A percentile compares a stretch with the other conserved stretches of the same genome.
These are phyloP conservation scores for Nothophaeocryptopus gaeumannii DNA, from an alignment of 2,329 filamentous ascomycete genomes.

Conservation along the genomic window DNA sequence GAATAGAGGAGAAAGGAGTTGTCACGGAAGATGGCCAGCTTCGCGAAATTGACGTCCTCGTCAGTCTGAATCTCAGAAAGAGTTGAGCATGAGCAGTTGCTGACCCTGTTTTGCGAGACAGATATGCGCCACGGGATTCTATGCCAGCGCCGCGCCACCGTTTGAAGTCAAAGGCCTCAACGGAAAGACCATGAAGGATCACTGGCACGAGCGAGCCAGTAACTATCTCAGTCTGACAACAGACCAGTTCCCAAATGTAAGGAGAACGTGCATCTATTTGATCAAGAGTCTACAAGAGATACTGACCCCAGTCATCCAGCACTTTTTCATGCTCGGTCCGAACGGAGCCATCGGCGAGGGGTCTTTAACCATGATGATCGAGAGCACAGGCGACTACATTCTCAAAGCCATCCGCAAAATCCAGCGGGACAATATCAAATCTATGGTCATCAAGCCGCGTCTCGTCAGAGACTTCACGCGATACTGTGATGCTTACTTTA, in stretches of 20 bases:
- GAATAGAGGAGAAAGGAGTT: slow-evolving; percentile 39
- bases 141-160: slow-evolving; percentile 33
- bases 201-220: slow-evolving; percentile 39
- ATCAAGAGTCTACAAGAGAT: too few species aligned
- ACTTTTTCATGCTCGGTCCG: slow-evolving; percentile 30
- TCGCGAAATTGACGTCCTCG: slow-evolving; percentile 31
- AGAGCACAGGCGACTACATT: slow-evolving; percentile 43
- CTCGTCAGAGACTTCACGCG: slow-evolving; percentile 52
- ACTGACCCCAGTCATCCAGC: not conserved
- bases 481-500: slow-evolving; percentile 49
- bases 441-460: slow-evolving; percentile 42
- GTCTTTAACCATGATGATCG: slow-evolving; percentile 22
- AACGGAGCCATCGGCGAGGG: slow-evolving; percentile 24
- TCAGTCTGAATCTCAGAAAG: not conserved
- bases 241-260: slow-evolving; percentile 28
- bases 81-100: slow-evolving; percentile 12
- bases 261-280: too few species aligned
- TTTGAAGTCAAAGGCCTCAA: slow-evolving; percentile 28
- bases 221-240: slow-evolving; percentile 32
- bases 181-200: slow-evolving; percentile 30
- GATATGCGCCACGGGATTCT: slow-evolving; percentile 37
- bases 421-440: slow-evolving; percentile 42
- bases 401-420: slow-evolving; percentile 40
- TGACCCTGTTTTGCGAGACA: slow-evolving; percentile 35
- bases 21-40: slow-evolving; percentile 42